Base-by-base conservation (phyloP, 208 protist species). In the Porcisia hertigi region DNA sequence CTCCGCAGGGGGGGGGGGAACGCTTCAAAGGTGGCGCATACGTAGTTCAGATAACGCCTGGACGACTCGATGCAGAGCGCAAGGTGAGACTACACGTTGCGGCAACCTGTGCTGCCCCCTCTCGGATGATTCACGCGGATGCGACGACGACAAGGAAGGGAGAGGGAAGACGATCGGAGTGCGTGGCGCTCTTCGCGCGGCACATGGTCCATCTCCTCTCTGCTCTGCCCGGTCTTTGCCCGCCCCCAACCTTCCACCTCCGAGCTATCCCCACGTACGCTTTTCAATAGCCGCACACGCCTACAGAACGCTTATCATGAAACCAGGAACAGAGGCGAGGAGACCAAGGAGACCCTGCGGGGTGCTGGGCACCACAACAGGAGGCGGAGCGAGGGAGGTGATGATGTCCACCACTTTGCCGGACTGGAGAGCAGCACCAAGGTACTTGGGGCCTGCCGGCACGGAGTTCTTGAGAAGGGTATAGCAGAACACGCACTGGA, bases 281-380 rank as follows among this genome's bases (percentile, higher is more conserved):
- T 34, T 47, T 36, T 52, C 7, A 49, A 34, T 12, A 14, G 63
- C 7, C 41, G 54, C 20, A 49, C 39, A 34, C 23, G 25, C 20
- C 52, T 87, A 89, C 76, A 93, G 41, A 8, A 88, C 58, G 63
- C 89, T 91, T 71, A 82, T 86, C 85, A 85, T 82, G 77, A 93
- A 88, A 64, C 80, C 81, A 11, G 92, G 92, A 34, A 93, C 54
- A 55, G 85, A 86, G 65, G 90, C 86, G 30, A 91, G 39, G 66
- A 96, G 75, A 47, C 92, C 92, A 58, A 96, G 67, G 43, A 94
- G 77, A 73, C 92, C 92, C 77, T 94, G 92, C 49, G 82, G 85
- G 12, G 85, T 89, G 67, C 58, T 77, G 64, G 82, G 83, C 20
- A 94, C 63, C 39, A 80, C 39, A 20, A 84, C 14, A 12, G 87